A percentile compares a stretch with the other conserved stretches of the same genome.
Evolutionary conservation across 2,329 filamentous ascomycete genomes (phyloP).

Genomic region (Sporothrix mexicana): DNA sequence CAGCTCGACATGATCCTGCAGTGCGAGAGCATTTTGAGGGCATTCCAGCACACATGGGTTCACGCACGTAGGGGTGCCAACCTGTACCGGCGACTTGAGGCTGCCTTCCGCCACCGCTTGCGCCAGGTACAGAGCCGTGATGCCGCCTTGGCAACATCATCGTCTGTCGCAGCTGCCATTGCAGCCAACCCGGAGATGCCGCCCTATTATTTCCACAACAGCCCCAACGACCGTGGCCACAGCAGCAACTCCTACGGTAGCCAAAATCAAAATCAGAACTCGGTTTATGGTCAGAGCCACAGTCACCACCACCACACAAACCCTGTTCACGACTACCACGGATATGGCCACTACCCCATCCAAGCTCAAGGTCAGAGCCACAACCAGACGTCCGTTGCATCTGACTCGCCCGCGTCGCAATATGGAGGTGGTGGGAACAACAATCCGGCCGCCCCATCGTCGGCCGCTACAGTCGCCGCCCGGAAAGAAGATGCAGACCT

Average conservation of each 20-base stretch:
- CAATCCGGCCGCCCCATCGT: neutral
- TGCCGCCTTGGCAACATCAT: neutral
- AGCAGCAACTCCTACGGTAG: neutral
- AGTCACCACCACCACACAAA: neutral
- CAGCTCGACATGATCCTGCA: conserved; percentile 34
- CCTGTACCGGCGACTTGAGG: conserved; percentile 26
- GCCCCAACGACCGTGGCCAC: neutral
- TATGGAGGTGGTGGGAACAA: neutral
- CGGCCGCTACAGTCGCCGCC: neutral
- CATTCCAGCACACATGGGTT: conserved; percentile 30
- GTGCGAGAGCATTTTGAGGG: conserved; percentile 28
- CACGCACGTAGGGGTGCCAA: conserved; percentile 24
- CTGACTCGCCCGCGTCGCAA: neutral
- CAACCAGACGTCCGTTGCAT: neutral
- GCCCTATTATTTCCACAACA: conserved; percentile 8
- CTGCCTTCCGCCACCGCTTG: conserved; percentile 19
- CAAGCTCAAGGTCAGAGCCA: neutral
- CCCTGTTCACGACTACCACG: neutral
- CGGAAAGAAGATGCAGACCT: conserved; percentile 12
- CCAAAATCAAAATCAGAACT: conserved; percentile 5
- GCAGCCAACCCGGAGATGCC: conserved; percentile 16
- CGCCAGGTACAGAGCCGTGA: conserved; percentile 23
- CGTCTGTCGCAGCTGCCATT: neutral
- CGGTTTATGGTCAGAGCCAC: neutral
- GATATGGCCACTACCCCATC: neutral